phyloP scores from a whole-genome alignment of 2,329 filamentous ascomycete species.

The Davidsoniella virescens region DNA sequence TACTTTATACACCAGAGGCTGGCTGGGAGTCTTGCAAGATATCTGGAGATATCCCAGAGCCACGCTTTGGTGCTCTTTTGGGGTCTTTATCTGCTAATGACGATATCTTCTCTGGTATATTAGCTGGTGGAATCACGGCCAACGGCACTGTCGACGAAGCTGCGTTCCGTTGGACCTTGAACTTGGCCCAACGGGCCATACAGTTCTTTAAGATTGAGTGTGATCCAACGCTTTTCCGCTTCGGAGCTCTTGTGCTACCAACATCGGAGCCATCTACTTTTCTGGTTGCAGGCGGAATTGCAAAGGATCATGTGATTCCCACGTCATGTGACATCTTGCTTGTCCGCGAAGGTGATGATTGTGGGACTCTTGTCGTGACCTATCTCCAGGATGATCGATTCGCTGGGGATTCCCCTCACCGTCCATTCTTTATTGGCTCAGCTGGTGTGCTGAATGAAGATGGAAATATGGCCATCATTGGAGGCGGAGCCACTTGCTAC shows the following conservation, averaged over 20 bases:
- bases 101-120: constrained; percentile 31
- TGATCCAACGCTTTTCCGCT: not conserved
- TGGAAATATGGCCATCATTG: constrained; percentile 42
- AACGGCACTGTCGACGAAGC: constrained; percentile 47
- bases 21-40: constrained; percentile 30
- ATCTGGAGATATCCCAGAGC: constrained; percentile 20
- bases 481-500: constrained; percentile 78
- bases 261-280: constrained; percentile 20
- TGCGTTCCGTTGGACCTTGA: constrained; percentile 47
- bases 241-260: constrained; percentile 12
- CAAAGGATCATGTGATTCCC: constrained; percentile 1
- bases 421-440: constrained; percentile 56
- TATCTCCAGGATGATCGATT: constrained; percentile 3
- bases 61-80: constrained; percentile 22
- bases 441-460: constrained; percentile 31
- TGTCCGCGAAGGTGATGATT: not conserved
- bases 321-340: constrained; percentile 7
- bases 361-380: not conserved
- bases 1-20: constrained; percentile 28
- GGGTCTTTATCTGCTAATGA: constrained; percentile 18
- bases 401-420: constrained; percentile 4
- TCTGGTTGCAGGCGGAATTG: constrained; percentile 14
- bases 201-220: not conserved
- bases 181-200: not conserved
- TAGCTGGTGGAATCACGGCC: constrained; percentile 54